These are phyloP conservation scores for Blastobotrys parvus DNA, from an alignment of 805 yeast species.

Conservation along the genomic window DNA sequence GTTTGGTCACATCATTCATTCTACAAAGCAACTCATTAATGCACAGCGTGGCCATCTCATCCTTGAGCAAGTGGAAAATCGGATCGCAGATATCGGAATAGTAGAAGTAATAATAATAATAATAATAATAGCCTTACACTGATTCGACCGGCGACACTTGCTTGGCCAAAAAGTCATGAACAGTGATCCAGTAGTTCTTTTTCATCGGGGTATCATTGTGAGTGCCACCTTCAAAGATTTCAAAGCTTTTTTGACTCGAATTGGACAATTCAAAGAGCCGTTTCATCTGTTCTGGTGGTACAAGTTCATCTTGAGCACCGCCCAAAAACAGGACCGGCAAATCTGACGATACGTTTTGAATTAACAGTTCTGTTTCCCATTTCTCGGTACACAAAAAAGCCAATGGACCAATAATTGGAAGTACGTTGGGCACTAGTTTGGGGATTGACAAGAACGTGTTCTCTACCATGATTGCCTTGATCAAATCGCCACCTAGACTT, in stretches of 20 bases:
- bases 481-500: conserved; percentile 39
- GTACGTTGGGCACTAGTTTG: conserved; percentile 50
- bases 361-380: conserved; percentile 71
- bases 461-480: conserved; percentile 68
- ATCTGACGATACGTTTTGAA: conserved; percentile 40
- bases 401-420: conserved; percentile 55
- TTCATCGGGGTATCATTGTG: conserved; percentile 82
- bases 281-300: conserved; percentile 80
- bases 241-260: conserved; percentile 42
- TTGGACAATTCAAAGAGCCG: conserved; percentile 45
- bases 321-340: conserved; percentile 65
- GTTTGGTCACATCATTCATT: too few species aligned
- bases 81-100: too few species aligned
- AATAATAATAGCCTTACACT: too few species aligned
- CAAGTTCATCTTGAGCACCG: conserved; percentile 78
- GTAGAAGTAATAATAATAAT: too few species aligned
- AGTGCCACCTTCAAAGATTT: conserved; percentile 48
- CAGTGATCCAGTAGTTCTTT: conserved; percentile 67
- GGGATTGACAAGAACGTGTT: conserved; percentile 76
- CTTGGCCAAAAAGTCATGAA: conserved; percentile 43
- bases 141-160: too few species aligned
- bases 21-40: too few species aligned
- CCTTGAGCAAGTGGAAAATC: too few species aligned
- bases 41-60: too few species aligned
- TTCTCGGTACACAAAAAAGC: conserved; percentile 60